Conservation (phyloP, 1,139 yeast genomes). For the Protomyces macrosporus region DNA sequence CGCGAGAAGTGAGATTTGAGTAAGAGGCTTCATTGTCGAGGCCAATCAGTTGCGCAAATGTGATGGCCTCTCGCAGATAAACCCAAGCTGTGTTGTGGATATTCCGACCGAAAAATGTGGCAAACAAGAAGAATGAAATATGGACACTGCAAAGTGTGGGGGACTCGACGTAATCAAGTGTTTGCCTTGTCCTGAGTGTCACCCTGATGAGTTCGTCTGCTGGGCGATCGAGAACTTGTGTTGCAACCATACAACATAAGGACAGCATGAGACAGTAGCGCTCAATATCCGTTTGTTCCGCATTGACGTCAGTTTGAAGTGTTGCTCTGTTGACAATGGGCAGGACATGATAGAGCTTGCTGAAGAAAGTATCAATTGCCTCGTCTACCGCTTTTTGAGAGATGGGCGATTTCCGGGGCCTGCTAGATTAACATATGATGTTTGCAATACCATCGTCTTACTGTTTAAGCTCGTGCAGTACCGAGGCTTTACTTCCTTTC, state of each 20-base stretch:
- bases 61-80: slow-evolving; percentile 33
- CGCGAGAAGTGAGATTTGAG: background rate
- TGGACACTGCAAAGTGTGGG: slow-evolving; percentile 29
- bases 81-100: slow-evolving; percentile 29
- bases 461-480: slow-evolving; percentile 11
- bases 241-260: slow-evolving; percentile 31
- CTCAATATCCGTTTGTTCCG: slow-evolving; percentile 13
- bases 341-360: slow-evolving; percentile 13
- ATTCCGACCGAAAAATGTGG: slow-evolving; percentile 27
- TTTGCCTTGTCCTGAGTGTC: slow-evolving; percentile 27
- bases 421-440: background rate
- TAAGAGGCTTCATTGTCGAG: slow-evolving; percentile 31
- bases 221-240: slow-evolving; percentile 28
- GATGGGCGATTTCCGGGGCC: slow-evolving; percentile 2
- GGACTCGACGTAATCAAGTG: slow-evolving; percentile 29
- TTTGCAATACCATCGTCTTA: background rate
- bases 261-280: slow-evolving; percentile 29
- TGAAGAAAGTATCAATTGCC: slow-evolving; percentile 13
- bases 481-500: slow-evolving; percentile 19
- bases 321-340: slow-evolving; percentile 9
- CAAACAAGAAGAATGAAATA: slow-evolving; percentile 32
- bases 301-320: background rate
- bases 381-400: slow-evolving; percentile 4
- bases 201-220: slow-evolving; percentile 27
- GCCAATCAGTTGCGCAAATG: slow-evolving; percentile 31